A percentile compares a stretch with the other conserved stretches of the same genome.
Evolutionary conservation across 2,329 filamentous ascomycete species (phyloP).

Genomic region (Beauveria sp.): DNA sequence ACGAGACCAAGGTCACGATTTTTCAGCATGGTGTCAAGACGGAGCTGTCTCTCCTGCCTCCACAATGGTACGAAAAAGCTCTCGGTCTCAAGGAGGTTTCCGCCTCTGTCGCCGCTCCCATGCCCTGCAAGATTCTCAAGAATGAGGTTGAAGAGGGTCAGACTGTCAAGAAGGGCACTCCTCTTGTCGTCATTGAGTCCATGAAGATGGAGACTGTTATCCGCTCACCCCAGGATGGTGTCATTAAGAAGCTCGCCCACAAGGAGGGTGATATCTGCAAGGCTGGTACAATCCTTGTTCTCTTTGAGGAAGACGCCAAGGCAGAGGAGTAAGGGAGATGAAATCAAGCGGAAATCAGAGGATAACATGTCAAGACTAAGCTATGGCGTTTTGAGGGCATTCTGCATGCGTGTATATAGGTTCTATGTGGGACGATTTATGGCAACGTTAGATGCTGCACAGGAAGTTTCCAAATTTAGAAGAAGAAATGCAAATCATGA

Average conservation of each 20-base stretch:
- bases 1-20: constrained; percentile 60
- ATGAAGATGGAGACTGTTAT: constrained; percentile 91
- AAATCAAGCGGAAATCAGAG: background rate
- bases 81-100: constrained; percentile 72
- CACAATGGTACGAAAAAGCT: constrained; percentile 80
- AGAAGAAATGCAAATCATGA: constrained; percentile 2
- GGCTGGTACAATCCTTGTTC: constrained; percentile 64
- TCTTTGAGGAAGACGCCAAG: constrained; percentile 53
- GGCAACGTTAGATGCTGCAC: background rate
- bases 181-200: constrained; percentile 81
- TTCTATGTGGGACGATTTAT: constrained; percentile 7
- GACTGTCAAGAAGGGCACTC: constrained; percentile 73
- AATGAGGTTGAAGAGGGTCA: constrained; percentile 83
- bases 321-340: constrained; percentile 18
- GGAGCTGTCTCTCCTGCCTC: constrained; percentile 49
- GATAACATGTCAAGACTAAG: background rate
- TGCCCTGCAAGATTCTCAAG: constrained; percentile 93
- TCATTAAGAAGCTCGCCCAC: constrained; percentile 65
- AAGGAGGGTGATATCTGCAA: constrained; percentile 73
- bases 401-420: constrained; percentile 9
- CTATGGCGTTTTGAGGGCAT: constrained; percentile 10
- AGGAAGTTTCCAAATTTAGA: background rate
- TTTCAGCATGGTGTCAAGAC: constrained; percentile 65
- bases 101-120: constrained; percentile 82
- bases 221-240: constrained; percentile 64